Evolutionary conservation across 768 basidiomycete species (phyloP).

Genomic region (Ramaria sp.): DNA sequence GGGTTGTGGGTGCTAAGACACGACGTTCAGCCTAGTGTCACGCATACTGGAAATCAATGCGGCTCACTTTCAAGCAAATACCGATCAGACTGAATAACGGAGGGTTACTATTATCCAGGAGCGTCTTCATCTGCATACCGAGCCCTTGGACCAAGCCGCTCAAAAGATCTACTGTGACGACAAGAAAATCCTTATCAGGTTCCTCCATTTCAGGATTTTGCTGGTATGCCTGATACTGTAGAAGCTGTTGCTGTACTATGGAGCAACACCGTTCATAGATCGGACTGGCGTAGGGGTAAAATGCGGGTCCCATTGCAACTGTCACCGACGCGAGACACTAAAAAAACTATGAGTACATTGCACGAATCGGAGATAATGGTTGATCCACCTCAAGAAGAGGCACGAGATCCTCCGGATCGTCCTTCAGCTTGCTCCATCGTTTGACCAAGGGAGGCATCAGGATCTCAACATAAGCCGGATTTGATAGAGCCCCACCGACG

Average conservation of each 20-base stretch:
- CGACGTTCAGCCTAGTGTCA: neutral
- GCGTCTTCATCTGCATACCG: constrained; percentile 60
- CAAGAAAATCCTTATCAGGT: constrained; percentile 94
- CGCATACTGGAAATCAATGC: neutral
- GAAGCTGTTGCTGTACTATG: constrained; percentile 72
- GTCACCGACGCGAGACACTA: constrained; percentile 97
- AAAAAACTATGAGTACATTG: constrained; percentile 3
- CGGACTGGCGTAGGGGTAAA: constrained; percentile 78
- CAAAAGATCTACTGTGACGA: constrained; percentile 93
- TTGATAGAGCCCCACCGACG: constrained; percentile 79
- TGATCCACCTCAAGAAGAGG: constrained; percentile 79
- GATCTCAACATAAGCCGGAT: constrained; percentile 82
- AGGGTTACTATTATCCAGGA: constrained; percentile 62
- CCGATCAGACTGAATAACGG: constrained; percentile 74
- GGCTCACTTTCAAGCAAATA: constrained; percentile 63
- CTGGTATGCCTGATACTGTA: constrained; percentile 80
- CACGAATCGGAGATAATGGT: neutral
- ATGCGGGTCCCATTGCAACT: constrained; percentile 86
- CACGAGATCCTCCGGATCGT: constrained; percentile 87
- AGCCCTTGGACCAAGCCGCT: constrained; percentile 95
- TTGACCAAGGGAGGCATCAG: constrained; percentile 90
- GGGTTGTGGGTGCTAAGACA: constrained; percentile 70
- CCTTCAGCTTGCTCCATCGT: constrained; percentile 83
- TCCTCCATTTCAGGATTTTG: constrained; percentile 87
- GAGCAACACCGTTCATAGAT: constrained; percentile 87